These are phyloP conservation scores for Phlebiopsis flavidoalba DNA, from an alignment of 768 basidiomycete species.

Conservation along the genomic window DNA sequence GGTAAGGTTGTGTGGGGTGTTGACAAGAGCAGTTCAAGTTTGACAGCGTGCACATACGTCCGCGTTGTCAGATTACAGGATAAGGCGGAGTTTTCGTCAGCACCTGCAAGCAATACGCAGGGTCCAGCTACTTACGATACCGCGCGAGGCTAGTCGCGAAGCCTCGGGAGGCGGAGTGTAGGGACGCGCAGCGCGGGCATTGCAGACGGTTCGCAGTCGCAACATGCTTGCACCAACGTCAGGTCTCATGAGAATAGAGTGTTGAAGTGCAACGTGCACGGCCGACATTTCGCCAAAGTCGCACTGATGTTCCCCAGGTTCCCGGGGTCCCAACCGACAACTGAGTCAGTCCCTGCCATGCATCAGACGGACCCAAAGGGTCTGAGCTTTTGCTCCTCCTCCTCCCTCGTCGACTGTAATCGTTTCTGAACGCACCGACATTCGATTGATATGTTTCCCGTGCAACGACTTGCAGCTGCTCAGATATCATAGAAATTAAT, in stretches of 20 bases:
- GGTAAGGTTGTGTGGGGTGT: neutral
- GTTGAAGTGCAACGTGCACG: neutral
- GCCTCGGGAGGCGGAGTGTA: neutral
- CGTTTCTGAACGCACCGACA: too few species aligned
- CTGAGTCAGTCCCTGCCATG: neutral
- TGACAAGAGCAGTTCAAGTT: neutral
- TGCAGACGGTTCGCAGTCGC: neutral
- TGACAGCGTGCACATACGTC: neutral
- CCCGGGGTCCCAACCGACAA: neutral
- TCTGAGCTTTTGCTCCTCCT: neutral
- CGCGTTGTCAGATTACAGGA: neutral
- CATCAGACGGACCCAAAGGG: neutral
- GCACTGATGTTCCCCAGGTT: neutral
- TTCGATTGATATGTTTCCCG: too few species aligned
- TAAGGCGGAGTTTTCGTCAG: neutral
- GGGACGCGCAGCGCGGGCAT: neutral
- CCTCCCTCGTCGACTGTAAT: neutral
- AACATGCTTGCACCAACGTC: neutral
- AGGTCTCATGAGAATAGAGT: neutral
- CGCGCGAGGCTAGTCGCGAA: constrained; percentile 2
- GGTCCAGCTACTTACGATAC: neutral
- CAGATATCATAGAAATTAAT: too few species aligned
- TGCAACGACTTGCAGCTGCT: too few species aligned
- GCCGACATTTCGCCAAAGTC: neutral
- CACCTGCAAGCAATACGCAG: neutral